phyloP scores from a whole-genome alignment of 345 rosid species.

The Rhizophora apiculata region DNA sequence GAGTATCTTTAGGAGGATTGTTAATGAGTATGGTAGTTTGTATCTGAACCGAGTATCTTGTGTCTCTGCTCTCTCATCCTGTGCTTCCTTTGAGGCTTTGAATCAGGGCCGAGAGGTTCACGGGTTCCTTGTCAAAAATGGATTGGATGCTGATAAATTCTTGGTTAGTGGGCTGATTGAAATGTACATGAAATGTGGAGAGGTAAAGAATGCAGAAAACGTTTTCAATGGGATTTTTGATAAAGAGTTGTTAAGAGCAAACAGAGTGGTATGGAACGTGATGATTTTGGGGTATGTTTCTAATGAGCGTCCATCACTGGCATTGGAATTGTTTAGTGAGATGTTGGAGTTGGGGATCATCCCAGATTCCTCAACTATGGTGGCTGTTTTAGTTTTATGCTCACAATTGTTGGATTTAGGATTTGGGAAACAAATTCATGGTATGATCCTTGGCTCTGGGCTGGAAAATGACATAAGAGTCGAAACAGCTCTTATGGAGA shows the following conservation, averaged over 20 bases:
- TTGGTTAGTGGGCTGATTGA: slow-evolving; percentile 37
- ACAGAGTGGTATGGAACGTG: slow-evolving; percentile 43
- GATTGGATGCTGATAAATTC: slow-evolving; percentile 30
- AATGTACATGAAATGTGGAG: slow-evolving; percentile 47
- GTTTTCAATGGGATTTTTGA: slow-evolving; percentile 24
- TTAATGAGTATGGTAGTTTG: slow-evolving; percentile 17
- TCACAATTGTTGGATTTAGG: slow-evolving; percentile 21
- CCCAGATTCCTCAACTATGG: slow-evolving; percentile 40
- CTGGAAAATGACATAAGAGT: slow-evolving; percentile 35
- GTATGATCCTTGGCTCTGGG: slow-evolving; percentile 27
- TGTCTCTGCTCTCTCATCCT: slow-evolving; percentile 36
- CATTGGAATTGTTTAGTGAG: slow-evolving; percentile 26
- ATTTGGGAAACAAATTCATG: slow-evolving; percentile 38
- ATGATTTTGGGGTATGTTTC: slow-evolving; percentile 42
- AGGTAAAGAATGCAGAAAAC: slow-evolving; percentile 30
- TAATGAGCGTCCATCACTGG: slow-evolving; percentile 28
- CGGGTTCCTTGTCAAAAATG: slow-evolving; percentile 33
- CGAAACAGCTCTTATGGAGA: slow-evolving; percentile 39
- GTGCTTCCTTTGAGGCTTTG: slow-evolving; percentile 29
- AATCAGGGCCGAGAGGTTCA: slow-evolving; percentile 41
- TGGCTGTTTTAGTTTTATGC: slow-evolving; percentile 39
- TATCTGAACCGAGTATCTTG: slow-evolving; percentile 28
- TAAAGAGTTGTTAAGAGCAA: slow-evolving; percentile 19
- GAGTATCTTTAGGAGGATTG: slow-evolving; percentile 29
- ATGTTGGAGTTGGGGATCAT: slow-evolving; percentile 35